Evolutionary conservation across 352 stramenopile genomes (phyloP).

Genomic region (Phytophthora aleatoria): DNA sequence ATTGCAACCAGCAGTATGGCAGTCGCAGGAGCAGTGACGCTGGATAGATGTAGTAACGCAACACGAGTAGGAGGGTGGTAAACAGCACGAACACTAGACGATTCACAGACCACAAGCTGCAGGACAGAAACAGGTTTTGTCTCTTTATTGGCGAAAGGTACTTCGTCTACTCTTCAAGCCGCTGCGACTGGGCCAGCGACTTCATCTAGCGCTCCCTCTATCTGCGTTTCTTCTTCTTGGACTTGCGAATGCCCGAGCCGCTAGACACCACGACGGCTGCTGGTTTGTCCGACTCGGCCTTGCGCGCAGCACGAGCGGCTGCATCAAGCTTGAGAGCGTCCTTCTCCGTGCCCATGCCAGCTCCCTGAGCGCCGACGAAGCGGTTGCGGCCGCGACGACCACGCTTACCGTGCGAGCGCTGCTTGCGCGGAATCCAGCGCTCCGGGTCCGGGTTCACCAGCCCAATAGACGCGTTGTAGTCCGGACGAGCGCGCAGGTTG

Average conservation of each 20-base stretch:
- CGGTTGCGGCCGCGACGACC: constrained; percentile 78
- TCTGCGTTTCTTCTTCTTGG: constrained; percentile 89
- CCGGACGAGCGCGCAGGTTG: constrained; percentile 57
- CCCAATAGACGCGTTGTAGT: constrained; percentile 83
- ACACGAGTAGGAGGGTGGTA: constrained; percentile 10
- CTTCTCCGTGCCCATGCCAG: constrained; percentile 82
- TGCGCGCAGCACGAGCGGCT: constrained; percentile 72
- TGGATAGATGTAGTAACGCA: constrained; percentile 30
- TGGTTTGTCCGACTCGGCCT: constrained; percentile 68
- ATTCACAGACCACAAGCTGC: constrained; percentile 27
- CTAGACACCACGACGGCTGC: constrained; percentile 59
- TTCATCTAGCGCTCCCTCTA: constrained; percentile 35
- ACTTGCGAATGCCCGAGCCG: constrained; percentile 76
- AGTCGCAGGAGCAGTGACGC: constrained; percentile 3
- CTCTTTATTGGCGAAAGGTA: constrained; percentile 22
- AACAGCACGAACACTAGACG: constrained; percentile 31
- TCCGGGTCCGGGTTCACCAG: constrained; percentile 79
- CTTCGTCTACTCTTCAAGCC: constrained; percentile 15
- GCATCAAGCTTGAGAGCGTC: constrained; percentile 84
- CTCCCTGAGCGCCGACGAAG: constrained; percentile 82
- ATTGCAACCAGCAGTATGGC: constrained; percentile 5
- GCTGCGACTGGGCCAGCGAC: constrained; percentile 8
- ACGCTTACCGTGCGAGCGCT: constrained; percentile 79
- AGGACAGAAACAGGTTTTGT: constrained; percentile 24
- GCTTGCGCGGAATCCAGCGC: constrained; percentile 88